Base-by-base conservation (phyloP, 441 rosid species). In the Bruguiera hainesii region DNA sequence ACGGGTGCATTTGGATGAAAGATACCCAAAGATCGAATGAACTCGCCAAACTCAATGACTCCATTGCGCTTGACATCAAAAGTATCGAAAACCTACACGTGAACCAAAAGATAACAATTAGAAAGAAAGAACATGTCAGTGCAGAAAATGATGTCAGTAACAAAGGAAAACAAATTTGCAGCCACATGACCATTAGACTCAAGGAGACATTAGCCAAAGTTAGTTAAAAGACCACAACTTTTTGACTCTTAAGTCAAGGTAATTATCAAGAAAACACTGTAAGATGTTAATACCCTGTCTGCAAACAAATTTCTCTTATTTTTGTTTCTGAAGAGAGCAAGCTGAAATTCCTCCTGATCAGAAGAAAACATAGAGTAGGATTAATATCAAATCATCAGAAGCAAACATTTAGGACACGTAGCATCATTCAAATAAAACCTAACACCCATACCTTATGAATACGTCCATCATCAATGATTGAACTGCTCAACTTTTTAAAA, bases 401-500 rank as follows among this genome's bases (percentile, higher is more conserved):
- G 19, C 23, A 26, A 23, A 31, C 55, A 9, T 37, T 42, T 42
- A 42, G 11, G 29, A 20, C 29, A 20, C 1, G 13, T 23, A 53
- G 31, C 1, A 51, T 42, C 19, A 30, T 64, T 19, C 26, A 49
- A 16, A 31, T 23, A 5, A 9, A 25, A 23, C 21, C 64, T 5
- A 56, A 6, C 9, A 58, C n/a, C 20, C 42, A 30, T 75, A 91
- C 99, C 98, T 89, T 91, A 81, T 91, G 98, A 80, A 91, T 91
- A 61, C 89, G 87, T 62, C 99, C 98, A 56, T 91, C 98, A 10
- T 84, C 84, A 30, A 86, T 62, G 60, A 94, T 90, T 33, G 94
- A 87, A 67, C 94, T 86, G 87, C 99, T 94, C 79, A 94, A 71
- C 79, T 89, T 94, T 86, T 85, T 88, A 72, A 71, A 91, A 2